A percentile compares a stretch with the other conserved stretches of the same genome.
These are phyloP conservation scores for Lactarius pseudohatsudake DNA, from an alignment of 768 basidiomycete genomes.

Conservation along the genomic window DNA sequence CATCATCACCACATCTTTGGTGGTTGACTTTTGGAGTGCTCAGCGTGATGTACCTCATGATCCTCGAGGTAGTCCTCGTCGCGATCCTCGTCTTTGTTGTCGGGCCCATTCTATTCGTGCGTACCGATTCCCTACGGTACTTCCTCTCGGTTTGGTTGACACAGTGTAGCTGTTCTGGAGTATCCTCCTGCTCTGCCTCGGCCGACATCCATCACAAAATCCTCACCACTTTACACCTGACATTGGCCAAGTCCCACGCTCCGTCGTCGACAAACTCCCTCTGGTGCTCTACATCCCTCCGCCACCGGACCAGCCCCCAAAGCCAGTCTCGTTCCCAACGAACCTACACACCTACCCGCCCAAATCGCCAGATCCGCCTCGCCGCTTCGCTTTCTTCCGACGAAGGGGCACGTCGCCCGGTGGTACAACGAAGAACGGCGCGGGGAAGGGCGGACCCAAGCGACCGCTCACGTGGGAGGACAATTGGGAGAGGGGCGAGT, in stretches of 20 bases:
- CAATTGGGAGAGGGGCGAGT: conserved; percentile 71
- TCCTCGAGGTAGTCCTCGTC: conserved; percentile 68
- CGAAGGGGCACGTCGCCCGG: conserved; percentile 14
- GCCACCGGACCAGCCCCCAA: conserved; percentile 48
- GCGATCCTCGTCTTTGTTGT: conserved; percentile 77
- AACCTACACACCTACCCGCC: conserved; percentile 62
- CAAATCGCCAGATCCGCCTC: conserved; percentile 42
- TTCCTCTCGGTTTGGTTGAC: conserved; percentile 2
- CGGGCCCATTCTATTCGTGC: conserved; percentile 75
- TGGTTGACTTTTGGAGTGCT: conserved; percentile 83
- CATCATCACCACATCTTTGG: conserved; percentile 78
- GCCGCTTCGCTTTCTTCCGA: conserved; percentile 51
- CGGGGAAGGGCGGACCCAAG: conserved; percentile 19
- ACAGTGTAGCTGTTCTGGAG: conserved; percentile 66
- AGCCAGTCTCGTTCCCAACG: conserved; percentile 24
- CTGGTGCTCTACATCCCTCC: conserved; percentile 85
- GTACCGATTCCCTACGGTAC: conserved; percentile 32
- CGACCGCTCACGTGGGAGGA: conserved; percentile 67
- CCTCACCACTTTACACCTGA: conserved; percentile 75
- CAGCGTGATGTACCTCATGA: conserved; percentile 75
- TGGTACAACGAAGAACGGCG: conserved; percentile 29
- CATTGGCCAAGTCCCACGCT: conserved; percentile 68
- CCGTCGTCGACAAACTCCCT: conserved; percentile 75
- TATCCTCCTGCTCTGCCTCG: conserved; percentile 73
- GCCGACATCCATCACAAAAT: conserved; percentile 76